Conservation (phyloP, 495 filamentous ascomycete species). For the Staphylotrichum longicolle region DNA sequence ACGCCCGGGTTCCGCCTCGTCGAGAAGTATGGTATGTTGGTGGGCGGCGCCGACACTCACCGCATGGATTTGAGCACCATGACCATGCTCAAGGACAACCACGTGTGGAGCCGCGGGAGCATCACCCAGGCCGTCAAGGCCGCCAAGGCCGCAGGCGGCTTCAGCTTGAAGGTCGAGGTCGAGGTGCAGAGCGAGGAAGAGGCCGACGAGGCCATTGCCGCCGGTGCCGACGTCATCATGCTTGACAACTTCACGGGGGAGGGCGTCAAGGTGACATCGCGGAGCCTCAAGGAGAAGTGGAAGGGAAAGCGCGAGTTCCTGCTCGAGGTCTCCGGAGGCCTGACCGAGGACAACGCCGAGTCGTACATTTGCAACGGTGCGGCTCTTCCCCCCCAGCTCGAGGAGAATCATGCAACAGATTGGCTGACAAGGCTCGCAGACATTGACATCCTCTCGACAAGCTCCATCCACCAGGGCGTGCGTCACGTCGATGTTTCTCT, state of each 20-base stretch:
- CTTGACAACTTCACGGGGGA: constrained; percentile 87
- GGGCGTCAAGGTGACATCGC: constrained; percentile 68
- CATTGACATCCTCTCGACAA: constrained; percentile 92
- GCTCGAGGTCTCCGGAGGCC: constrained; percentile 87
- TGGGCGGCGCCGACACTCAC: constrained; percentile 88
- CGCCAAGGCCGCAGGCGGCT: constrained; percentile 81
- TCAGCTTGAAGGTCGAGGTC: constrained; percentile 91
- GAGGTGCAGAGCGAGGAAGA: constrained; percentile 85
- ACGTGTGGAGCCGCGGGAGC: constrained; percentile 83
- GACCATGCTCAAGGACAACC: constrained; percentile 99
- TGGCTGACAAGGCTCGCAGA: constrained; percentile 44
- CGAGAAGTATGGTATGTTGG: constrained; percentile 96
- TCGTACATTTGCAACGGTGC: constrained; percentile 70
- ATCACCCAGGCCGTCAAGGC: constrained; percentile 81
- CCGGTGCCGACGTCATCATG: constrained; percentile 95
- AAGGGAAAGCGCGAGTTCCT: constrained; percentile 63
- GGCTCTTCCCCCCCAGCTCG: constrained; percentile 27
- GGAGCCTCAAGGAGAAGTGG: constrained; percentile 74
- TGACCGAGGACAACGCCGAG: constrained; percentile 81
- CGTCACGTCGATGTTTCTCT: constrained; percentile 92
- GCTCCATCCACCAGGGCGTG: constrained; percentile 93
- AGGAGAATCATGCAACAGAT: not conserved
- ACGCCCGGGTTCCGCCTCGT: constrained; percentile 94
- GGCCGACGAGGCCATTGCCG: constrained; percentile 84
- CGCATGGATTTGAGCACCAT: constrained; percentile 88